Evolutionary conservation across 148 eudicot species (phyloP).

Genomic region (Nyssa sinensis): DNA sequence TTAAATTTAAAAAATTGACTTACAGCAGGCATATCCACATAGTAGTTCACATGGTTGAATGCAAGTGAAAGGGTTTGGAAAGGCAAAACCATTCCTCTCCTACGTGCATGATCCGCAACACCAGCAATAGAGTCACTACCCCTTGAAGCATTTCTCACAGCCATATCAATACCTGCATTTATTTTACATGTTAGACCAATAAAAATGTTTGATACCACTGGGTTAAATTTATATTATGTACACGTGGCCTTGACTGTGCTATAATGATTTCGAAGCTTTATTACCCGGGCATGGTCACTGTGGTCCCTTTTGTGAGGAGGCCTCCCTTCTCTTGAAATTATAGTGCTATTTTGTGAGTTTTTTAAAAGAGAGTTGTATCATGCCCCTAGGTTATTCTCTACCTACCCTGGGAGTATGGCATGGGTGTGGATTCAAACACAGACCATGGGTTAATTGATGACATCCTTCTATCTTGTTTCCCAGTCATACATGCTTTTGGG

Average conservation of each 20-base stretch:
- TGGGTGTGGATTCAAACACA: neutral
- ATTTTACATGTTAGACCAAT: neutral
- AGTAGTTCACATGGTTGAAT: slow-evolving; percentile 61
- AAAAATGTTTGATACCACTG: neutral
- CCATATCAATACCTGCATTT: slow-evolving; percentile 18
- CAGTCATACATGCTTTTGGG: neutral
- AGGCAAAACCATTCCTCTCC: slow-evolving; percentile 62
- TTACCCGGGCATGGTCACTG: no score
- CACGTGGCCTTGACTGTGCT: neutral
- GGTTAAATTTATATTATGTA: neutral
- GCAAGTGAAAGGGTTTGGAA: slow-evolving; percentile 64
- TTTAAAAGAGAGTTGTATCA: no score
- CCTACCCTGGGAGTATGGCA: no score
- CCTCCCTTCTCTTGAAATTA: no score
- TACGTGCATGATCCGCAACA: slow-evolving; percentile 8
- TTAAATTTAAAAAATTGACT: slow-evolving; percentile 35
- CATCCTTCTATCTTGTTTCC: neutral
- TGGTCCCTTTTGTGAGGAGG: no score
- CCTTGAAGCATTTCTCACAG: slow-evolving; percentile 18
- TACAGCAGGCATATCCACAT: slow-evolving; percentile 66
- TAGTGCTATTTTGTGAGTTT: no score
- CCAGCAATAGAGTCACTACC: slow-evolving; percentile 18
- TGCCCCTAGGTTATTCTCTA: no score
- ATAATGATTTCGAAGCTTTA: no score
- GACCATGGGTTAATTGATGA: neutral